Conservation (phyloP, 208 protist species). For the Leishmania martiniquensis region DNA sequence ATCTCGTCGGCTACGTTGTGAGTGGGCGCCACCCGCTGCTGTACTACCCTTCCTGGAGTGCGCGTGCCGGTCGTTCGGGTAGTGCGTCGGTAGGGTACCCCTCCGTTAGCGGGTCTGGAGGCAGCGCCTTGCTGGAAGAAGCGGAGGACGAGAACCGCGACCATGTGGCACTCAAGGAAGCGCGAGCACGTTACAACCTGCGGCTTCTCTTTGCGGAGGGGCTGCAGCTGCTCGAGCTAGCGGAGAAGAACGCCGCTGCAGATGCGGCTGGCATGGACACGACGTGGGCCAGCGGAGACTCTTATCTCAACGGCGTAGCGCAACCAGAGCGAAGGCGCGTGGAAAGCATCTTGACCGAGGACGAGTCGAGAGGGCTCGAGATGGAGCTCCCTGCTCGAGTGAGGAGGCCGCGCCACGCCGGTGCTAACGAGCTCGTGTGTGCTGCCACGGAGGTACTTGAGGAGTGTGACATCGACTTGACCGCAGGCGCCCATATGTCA, state of each 20-base stretch:
- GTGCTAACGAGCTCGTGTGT: background rate
- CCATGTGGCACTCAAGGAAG: constrained; percentile 66
- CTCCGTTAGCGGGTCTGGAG: constrained; percentile 5
- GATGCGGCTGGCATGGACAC: constrained; percentile 37
- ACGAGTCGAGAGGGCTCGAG: background rate
- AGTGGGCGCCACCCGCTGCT: constrained; percentile 38
- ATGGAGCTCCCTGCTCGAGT: background rate
- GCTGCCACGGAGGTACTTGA: constrained; percentile 6
- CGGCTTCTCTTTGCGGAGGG: constrained; percentile 51
- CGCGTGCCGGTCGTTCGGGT: background rate
- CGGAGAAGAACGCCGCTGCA: constrained; percentile 51
- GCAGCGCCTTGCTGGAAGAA: constrained; percentile 24
- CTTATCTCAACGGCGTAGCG: constrained; percentile 13
- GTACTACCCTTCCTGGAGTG: constrained; percentile 33
- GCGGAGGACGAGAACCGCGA: constrained; percentile 67
- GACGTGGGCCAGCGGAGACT: constrained; percentile 14
- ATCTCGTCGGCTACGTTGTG: constrained; percentile 27
- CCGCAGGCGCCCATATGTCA: background rate
- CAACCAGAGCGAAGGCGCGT: constrained; percentile 8
- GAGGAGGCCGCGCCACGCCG: constrained; percentile 3
- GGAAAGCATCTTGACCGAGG: constrained; percentile 27
- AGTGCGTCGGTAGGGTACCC: constrained; percentile 3
- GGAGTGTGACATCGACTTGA: constrained; percentile 10
- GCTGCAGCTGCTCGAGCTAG: constrained; percentile 38
- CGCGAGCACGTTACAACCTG: constrained; percentile 67